Conservation (phyloP, 2,329 filamentous ascomycete species). For the Calonectria crousiana region DNA sequence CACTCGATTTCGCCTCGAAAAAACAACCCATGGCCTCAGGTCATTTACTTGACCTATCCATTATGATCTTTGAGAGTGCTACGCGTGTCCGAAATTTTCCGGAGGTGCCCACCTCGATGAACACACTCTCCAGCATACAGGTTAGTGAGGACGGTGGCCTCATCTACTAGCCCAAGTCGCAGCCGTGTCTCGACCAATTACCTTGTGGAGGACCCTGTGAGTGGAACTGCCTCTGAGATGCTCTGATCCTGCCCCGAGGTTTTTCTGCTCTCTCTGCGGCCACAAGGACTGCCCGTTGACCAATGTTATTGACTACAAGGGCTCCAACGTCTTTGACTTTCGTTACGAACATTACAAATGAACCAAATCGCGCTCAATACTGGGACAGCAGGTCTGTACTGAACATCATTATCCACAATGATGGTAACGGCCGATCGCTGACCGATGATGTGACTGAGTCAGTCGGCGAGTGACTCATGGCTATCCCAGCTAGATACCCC, state of each 20-base stretch:
- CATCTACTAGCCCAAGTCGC: background rate
- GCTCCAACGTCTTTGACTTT: background rate
- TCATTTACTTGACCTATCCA: too few relatives aligned
- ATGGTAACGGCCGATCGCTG: background rate
- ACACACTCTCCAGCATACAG: background rate
- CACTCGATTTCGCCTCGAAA: background rate
- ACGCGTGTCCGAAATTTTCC: background rate
- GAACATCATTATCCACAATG: background rate
- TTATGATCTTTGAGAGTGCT: background rate
- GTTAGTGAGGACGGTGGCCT: background rate
- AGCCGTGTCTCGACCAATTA: background rate
- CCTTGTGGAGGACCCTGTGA: background rate
- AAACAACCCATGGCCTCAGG: background rate
- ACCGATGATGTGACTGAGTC: background rate
- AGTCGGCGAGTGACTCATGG: background rate
- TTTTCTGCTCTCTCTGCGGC: background rate
- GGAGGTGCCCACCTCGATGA: background rate
- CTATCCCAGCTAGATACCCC: background rate
- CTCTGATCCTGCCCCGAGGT: background rate
- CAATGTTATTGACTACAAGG: background rate
- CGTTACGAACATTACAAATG: background rate
- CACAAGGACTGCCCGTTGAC: background rate
- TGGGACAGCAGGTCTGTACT: too few relatives aligned
- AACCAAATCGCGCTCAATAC: background rate
- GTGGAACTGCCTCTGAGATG: background rate